These are phyloP conservation scores for Parafenestella ontariensis DNA, from an alignment of 2,329 filamentous ascomycete genomes.

Conservation along the genomic window DNA sequence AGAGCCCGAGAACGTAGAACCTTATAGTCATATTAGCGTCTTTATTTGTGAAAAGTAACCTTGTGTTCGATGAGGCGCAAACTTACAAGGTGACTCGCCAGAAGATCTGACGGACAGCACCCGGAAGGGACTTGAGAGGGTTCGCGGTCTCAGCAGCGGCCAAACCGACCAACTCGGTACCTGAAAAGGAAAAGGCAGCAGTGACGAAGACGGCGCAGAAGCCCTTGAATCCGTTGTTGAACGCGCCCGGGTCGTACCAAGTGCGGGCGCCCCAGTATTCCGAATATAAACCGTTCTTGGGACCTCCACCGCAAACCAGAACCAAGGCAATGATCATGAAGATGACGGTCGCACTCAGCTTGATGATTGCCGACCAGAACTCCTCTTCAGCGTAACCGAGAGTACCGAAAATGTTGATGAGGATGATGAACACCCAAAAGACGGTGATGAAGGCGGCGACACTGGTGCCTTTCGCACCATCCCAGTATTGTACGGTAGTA, in stretches of 20 bases:
- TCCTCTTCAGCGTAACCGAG: slow-evolving; percentile 52
- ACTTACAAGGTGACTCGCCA: slow-evolving; percentile 56
- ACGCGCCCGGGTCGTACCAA: slow-evolving; percentile 64
- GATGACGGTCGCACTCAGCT: slow-evolving; percentile 45
- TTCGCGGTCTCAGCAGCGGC: slow-evolving; percentile 66
- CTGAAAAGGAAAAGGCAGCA: slow-evolving; percentile 67
- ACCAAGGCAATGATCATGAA: slow-evolving; percentile 59
- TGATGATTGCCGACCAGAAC: slow-evolving; percentile 48
- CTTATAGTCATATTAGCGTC: too few species aligned
- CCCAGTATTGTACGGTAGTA: slow-evolving; percentile 50
- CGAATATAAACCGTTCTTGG: slow-evolving; percentile 54
- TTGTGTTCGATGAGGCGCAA: too few species aligned
- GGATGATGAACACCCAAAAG: slow-evolving; percentile 47
- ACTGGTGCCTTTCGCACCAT: slow-evolving; percentile 16
- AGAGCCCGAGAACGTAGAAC: slow-evolving; percentile 56
- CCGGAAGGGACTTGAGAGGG: slow-evolving; percentile 58
- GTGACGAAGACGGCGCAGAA: slow-evolving; percentile 70
- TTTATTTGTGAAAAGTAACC: too few species aligned
- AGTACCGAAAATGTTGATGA: slow-evolving; percentile 50
- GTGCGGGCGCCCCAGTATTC: slow-evolving; percentile 66
- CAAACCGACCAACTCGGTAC: slow-evolving; percentile 68
- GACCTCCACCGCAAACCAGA: slow-evolving; percentile 64
- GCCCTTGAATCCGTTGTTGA: slow-evolving; percentile 67
- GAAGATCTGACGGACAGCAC: slow-evolving; percentile 55
- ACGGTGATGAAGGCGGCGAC: slow-evolving; percentile 48